Percentiles rank a stretch among this genome's conserved stretches.
Conservation (phyloP, 768 basidiomycete species). For the Xerocomellus dryophilus region DNA sequence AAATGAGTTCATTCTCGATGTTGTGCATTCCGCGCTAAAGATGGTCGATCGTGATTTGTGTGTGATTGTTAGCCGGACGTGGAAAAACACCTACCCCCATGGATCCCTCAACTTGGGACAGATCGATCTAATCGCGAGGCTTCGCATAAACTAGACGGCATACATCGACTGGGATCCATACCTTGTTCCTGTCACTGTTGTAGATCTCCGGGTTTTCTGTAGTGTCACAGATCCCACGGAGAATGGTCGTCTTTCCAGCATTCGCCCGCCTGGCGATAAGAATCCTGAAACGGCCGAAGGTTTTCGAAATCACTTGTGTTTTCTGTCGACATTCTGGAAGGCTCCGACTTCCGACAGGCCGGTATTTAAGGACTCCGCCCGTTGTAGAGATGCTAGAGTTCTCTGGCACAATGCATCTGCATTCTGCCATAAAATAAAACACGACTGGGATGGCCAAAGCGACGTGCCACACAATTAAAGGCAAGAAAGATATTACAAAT, state of each 20-base stretch:
- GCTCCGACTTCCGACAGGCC: no score
- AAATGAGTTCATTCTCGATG: slow-evolving; percentile 1
- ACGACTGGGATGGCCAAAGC: neutral
- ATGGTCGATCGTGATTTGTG: no score
- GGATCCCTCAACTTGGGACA: neutral
- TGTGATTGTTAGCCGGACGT: no score
- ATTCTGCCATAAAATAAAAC: neutral
- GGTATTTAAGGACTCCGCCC: no score
- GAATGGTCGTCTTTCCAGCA: slow-evolving; percentile 6
- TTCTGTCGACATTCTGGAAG: no score
- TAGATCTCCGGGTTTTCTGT: slow-evolving; percentile 7
- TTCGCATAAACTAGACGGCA: neutral
- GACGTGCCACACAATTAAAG: neutral
- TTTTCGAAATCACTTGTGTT: no score
- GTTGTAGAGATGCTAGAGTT: no score
- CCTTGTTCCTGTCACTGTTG: neutral
- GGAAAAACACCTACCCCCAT: neutral
- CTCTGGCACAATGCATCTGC: no score
- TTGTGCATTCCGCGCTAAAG: neutral
- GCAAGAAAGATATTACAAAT: slow-evolving; percentile 1
- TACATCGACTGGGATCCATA: neutral
- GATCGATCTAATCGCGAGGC: neutral
- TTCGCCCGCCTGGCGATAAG: slow-evolving; percentile 4
- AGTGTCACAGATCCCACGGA: slow-evolving; percentile 1
- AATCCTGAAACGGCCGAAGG: no score